Evolutionary conservation across 2,329 filamentous ascomycete species (phyloP), one percentile per base, ranked within the genome.

Genomic region (Arthrobotrys entomopaga): DNA sequence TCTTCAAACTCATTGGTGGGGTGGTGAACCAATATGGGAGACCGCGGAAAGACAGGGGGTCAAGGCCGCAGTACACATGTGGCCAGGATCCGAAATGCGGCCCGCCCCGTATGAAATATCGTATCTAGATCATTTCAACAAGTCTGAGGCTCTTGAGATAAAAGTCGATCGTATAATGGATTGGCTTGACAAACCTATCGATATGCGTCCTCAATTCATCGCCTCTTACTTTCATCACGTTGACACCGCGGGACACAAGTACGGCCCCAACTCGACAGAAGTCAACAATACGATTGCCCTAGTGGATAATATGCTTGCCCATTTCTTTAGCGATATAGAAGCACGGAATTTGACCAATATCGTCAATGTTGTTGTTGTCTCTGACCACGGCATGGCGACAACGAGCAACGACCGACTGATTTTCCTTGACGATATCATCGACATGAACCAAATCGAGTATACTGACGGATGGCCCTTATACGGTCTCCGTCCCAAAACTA

Each of bases 331-430:
- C 1, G 93, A 93, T 0, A 84, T 99, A 0, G 87, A 93, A 75
- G 83, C 86, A 53, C 89, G 95, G 56, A 97, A 98, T 80, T 83
- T 99, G 58, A 97, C 93, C 0, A 81, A 90, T 19, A 91, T 99
- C 73, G 92, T 98, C 80, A 99, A 99, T 77, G 86, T 99, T 6
- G 89, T 99, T 38, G 86, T 99, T n/a, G 94, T 99, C 1, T 97
- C 93, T 0, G 95, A 99, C 80, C 95, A 99, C 80, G 95, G 95
- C 58, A 99, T 99, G 95, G 95, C 95, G 0, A 96, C 93, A 0
- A 98, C 95, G 0, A 91, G 93, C 72, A 87, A 87, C 0, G 85
- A 88, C 16, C 87, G 95, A 10, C 84, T 98, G 52, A 86, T 98
- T 24, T 95, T 98, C 81, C 84, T 98, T 1, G 95, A 99, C 76